Evolutionary conservation across 768 basidiomycete species (phyloP).

Genomic region (Porphyrellus cyaneotinctus): DNA sequence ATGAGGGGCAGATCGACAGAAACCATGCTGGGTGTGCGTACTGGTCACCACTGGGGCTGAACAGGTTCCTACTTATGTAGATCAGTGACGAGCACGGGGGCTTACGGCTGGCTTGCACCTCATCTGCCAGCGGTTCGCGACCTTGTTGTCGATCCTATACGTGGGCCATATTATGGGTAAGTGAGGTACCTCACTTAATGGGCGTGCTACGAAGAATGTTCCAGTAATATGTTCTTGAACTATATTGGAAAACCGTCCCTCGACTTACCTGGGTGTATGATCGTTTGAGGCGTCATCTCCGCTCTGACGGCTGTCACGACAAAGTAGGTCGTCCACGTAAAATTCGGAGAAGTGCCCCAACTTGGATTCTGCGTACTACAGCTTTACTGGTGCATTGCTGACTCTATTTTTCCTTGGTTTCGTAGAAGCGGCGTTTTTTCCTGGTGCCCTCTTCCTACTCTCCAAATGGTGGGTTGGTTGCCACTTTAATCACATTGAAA

Average conservation of each 20-base stretch:
- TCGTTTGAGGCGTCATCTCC: constrained; percentile 64
- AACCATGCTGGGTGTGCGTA: constrained; percentile 59
- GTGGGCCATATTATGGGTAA: constrained; percentile 51
- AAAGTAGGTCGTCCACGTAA: constrained; percentile 20
- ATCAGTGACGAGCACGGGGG: constrained; percentile 62
- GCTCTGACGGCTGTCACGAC: constrained; percentile 39
- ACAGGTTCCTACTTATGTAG: background rate
- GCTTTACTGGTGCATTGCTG: constrained; percentile 40
- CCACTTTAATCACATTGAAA: constrained; percentile 27
- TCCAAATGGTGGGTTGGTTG: constrained; percentile 31
- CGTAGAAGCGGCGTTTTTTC: constrained; percentile 47
- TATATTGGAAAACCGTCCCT: constrained; percentile 63
- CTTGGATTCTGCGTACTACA: constrained; percentile 9
- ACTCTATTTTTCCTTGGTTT: constrained; percentile 55
- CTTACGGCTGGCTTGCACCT: constrained; percentile 63
- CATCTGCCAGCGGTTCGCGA: constrained; percentile 59
- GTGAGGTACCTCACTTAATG: no score
- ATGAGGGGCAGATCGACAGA: constrained; percentile 51
- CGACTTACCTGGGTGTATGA: constrained; percentile 64
- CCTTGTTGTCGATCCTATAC: constrained; percentile 64
- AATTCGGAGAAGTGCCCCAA: background rate
- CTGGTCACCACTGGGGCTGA: background rate
- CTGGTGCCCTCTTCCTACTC: constrained; percentile 39
- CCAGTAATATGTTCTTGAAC: constrained; percentile 70
- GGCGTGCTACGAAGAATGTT: background rate